Evolutionary conservation across 1,139 yeast species (phyloP).

Genomic region (Debaryomycetaceae sp.): DNA sequence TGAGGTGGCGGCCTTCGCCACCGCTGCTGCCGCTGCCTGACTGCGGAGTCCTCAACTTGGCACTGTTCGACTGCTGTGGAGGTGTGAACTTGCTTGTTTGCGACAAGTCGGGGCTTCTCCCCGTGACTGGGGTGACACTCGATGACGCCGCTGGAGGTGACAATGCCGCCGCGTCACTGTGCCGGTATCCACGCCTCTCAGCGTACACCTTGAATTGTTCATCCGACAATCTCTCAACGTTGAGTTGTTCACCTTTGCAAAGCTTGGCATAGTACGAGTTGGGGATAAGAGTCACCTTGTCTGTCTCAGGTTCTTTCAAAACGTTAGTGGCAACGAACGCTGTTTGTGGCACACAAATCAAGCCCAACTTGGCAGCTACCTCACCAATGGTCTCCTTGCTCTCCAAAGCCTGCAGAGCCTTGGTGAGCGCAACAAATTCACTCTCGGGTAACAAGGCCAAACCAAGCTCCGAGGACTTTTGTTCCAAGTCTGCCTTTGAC

Average conservation of each 20-base stretch:
- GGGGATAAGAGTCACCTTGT: slow-evolving; percentile 60
- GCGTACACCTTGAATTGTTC: slow-evolving; percentile 44
- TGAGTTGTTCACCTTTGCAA: slow-evolving; percentile 37
- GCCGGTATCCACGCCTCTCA: slow-evolving; percentile 44
- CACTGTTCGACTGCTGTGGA: slow-evolving; percentile 15
- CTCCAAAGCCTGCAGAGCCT: slow-evolving; percentile 16
- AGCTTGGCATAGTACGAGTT: slow-evolving; percentile 58
- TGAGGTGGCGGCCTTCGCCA: slow-evolving; percentile 2
- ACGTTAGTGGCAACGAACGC: slow-evolving; percentile 60
- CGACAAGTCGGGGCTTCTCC: slow-evolving; percentile 11
- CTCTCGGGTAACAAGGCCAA: slow-evolving; percentile 39
- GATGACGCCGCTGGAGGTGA: slow-evolving; percentile 10
- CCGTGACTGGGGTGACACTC: slow-evolving; percentile 3
- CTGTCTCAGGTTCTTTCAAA: slow-evolving; percentile 50
- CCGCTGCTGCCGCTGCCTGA: slow-evolving; percentile 8
- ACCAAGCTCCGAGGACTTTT: slow-evolving; percentile 25
- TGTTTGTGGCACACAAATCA: slow-evolving; percentile 50
- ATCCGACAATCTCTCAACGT: slow-evolving; percentile 43
- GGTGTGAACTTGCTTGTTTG: slow-evolving; percentile 16
- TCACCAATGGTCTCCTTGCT: slow-evolving; percentile 20
- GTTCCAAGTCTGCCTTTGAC: slow-evolving; percentile 17
- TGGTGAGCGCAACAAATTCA: slow-evolving; percentile 22
- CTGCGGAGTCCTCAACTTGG: slow-evolving; percentile 14
- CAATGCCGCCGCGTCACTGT: slow-evolving; percentile 9
- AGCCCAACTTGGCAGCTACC: slow-evolving; percentile 41